These are phyloP conservation scores for Epichloe typhina DNA, from an alignment of 2,329 filamentous ascomycete genomes.

Conservation along the genomic window DNA sequence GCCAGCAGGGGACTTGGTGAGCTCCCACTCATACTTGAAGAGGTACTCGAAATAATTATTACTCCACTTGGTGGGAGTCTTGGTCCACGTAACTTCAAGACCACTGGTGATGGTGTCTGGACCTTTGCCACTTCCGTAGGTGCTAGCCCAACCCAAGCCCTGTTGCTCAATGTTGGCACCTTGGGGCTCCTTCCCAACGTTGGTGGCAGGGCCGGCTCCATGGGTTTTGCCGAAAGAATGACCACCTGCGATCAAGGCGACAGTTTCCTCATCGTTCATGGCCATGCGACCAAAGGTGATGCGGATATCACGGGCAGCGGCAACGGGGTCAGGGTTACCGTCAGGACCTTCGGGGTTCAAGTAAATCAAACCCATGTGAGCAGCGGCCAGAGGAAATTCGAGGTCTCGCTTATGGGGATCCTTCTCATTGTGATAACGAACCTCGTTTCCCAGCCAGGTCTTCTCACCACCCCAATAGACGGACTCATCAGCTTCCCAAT, in stretches of 20 bases:
- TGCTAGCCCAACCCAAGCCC: constrained; percentile 62
- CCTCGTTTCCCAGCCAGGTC: constrained; percentile 63
- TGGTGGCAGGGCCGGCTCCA: constrained; percentile 50
- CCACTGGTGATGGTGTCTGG: constrained; percentile 61
- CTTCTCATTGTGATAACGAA: constrained; percentile 45
- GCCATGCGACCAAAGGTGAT: constrained; percentile 67
- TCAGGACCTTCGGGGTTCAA: constrained; percentile 72
- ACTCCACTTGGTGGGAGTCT: constrained; percentile 63
- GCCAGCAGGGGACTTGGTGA: constrained; percentile 61
- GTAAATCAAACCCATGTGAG: constrained; percentile 64
- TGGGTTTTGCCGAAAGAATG: constrained; percentile 75
- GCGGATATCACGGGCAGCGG: constrained; percentile 59
- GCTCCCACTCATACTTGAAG: constrained; percentile 67
- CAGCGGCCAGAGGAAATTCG: constrained; percentile 53
- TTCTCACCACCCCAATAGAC: constrained; percentile 67
- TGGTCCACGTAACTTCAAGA: constrained; percentile 69
- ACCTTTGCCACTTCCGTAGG: constrained; percentile 52
- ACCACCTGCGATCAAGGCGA: constrained; percentile 65
- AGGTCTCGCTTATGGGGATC: constrained; percentile 49
- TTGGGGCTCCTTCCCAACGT: constrained; percentile 56
- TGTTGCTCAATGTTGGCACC: constrained; percentile 50
- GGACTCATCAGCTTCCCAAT: constrained; percentile 63
- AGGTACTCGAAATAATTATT: constrained; percentile 64
- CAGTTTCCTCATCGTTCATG: constrained; percentile 74
- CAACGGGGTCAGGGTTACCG: constrained; percentile 54